phyloP scores from a whole-genome alignment of 2,329 filamentous ascomycete genomes.

The Penicillium sp. region DNA sequence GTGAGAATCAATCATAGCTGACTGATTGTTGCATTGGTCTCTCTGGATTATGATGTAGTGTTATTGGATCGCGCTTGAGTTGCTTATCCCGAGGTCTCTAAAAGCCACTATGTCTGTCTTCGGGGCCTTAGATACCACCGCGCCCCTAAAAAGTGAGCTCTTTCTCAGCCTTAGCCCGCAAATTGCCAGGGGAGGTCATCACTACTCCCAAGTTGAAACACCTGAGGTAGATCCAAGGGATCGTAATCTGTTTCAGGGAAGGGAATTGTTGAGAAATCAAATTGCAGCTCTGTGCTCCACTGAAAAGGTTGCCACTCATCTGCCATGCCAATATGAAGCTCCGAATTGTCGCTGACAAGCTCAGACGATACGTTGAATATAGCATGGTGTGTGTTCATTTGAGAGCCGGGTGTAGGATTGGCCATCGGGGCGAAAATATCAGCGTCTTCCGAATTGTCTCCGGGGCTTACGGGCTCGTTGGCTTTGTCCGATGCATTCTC shows the following conservation, averaged over 20 bases:
- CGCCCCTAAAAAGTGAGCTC: too few species aligned
- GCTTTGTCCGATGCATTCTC: neutral
- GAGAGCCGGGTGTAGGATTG: neutral
- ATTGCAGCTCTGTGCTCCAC: neutral
- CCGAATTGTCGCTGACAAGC: neutral
- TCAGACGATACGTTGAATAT: neutral
- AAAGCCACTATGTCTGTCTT: too few species aligned
- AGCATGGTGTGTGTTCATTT: neutral
- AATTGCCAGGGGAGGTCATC: neutral
- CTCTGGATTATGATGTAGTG: too few species aligned
- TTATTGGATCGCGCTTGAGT: too few species aligned
- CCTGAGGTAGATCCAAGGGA: neutral
- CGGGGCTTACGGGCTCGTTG: neutral
- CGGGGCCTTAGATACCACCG: too few species aligned
- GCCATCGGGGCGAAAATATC: neutral
- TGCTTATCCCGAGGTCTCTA: too few species aligned
- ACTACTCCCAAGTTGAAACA: neutral
- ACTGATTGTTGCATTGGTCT: too few species aligned
- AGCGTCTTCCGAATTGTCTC: neutral
- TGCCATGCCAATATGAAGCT: neutral
- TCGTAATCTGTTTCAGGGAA: neutral
- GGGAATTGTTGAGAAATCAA: neutral
- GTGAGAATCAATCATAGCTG: too few species aligned
- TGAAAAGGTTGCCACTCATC: neutral
- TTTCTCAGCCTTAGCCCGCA: neutral